Evolutionary conservation across 1,139 yeast species (phyloP).

Genomic region (Spathaspora sp.): DNA sequence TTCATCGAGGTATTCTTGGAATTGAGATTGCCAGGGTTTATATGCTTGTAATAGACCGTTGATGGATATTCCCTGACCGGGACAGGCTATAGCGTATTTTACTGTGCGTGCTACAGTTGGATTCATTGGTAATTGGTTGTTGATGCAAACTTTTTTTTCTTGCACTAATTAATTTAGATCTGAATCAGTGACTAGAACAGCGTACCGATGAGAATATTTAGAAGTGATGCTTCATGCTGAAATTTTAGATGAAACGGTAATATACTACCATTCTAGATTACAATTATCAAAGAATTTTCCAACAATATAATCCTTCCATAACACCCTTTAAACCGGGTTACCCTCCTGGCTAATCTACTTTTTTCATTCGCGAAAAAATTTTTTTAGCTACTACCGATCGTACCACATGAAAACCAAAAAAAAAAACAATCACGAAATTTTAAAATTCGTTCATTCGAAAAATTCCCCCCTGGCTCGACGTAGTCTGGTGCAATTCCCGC

Average conservation of each 20-base stretch:
- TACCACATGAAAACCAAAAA: not conserved
- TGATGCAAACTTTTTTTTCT: not conserved
- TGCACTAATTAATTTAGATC: too few species aligned
- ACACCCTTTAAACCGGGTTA: not conserved
- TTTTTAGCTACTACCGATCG: not conserved
- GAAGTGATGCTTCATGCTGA: too few species aligned
- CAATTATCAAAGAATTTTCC: too few species aligned
- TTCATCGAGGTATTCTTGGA: constrained; percentile 32
- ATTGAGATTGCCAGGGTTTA: constrained; percentile 15
- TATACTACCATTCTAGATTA: not conserved
- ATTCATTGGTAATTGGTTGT: not conserved
- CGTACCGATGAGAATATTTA: too few species aligned
- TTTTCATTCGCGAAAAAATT: not conserved
- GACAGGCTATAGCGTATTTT: constrained; percentile 35
- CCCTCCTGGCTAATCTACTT: not conserved
- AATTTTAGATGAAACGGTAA: not conserved
- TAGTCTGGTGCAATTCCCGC: not conserved
- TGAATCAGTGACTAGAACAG: too few species aligned
- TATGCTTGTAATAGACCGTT: constrained; percentile 30
- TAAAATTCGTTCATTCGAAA: not conserved
- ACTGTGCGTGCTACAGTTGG: not conserved
- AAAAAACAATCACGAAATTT: not conserved
- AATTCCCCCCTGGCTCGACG: not conserved
- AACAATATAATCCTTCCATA: not conserved
- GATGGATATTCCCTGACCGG: constrained; percentile 42